Conservation (phyloP, 371 early-diverging fungal species). For the Syncephalis plumigaleata region DNA sequence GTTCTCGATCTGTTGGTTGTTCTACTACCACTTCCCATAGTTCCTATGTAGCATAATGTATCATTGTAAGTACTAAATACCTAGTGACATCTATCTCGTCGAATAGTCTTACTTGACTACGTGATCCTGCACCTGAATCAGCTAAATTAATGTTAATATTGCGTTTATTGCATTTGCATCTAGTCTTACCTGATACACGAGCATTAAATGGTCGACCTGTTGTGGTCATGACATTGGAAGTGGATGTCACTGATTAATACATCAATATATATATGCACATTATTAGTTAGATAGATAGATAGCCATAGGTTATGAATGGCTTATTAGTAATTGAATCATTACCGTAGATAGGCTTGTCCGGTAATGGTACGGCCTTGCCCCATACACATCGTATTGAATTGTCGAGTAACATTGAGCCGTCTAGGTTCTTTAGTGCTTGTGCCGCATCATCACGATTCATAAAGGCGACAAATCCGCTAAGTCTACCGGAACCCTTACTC, state of each 20-base stretch:
- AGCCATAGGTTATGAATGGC: too few species aligned
- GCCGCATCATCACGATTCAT: conserved; percentile 66
- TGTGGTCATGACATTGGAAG: conserved; percentile 6
- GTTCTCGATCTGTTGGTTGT: conserved; percentile 36
- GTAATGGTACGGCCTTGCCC: conserved; percentile 78
- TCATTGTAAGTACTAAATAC: neutral
- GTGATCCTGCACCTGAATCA: neutral
- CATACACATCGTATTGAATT: conserved; percentile 58
- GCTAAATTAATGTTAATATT: too few species aligned
- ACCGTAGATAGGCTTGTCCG: conserved; percentile 63
- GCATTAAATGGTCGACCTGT: conserved; percentile 62
- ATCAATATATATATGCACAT: too few species aligned
- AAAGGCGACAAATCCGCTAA: conserved; percentile 83
- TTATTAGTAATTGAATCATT: too few species aligned
- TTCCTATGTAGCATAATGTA: conserved; percentile 5
- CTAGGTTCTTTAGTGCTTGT: conserved; percentile 47
- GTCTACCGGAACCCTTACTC: conserved; percentile 27
- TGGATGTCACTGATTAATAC: too few species aligned
- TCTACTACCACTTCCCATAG: conserved; percentile 42
- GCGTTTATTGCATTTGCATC: too few species aligned
- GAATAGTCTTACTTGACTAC: neutral
- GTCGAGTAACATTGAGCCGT: conserved; percentile 50
- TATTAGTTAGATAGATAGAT: too few species aligned
- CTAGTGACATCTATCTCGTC: neutral
- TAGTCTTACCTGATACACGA: conserved; percentile 4